Base-by-base conservation (phyloP, 208 protist species). In the Wallacemonas sp. region DNA sequence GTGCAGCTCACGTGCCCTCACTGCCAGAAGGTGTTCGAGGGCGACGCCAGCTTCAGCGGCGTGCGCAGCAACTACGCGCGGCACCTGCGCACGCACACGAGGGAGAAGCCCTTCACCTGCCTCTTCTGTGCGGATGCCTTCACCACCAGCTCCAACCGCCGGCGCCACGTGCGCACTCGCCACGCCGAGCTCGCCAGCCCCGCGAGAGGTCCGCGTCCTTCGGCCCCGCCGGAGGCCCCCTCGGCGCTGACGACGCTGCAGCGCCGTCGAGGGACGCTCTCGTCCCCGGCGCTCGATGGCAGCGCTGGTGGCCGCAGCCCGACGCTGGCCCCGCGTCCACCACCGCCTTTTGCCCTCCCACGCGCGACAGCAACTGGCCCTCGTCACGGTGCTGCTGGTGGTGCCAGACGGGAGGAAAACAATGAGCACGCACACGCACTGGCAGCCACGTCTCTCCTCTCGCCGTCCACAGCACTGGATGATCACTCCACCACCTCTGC, bases 31-130 rank as follows among this genome's bases (percentile, higher is more conserved):
- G 49, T 63, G 39, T 87, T 91, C 50, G 65, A 42, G 5, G 85
- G 89, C 16, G 70, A 87, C 55, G 59, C 68, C 4, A 82, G 70
- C 61, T 71, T 61, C 36, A 91, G 78, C 57, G 84, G 84, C 14
- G 80, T 88, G 28, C 77, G 71, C 46, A 95, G 86, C 69, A 90
- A 93, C 65, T 95, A 84, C 72, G 62, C 64, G 10, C 82, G 90
- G 10, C 90, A 95, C 63, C 71, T 95, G 4, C 78, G 78, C 65
- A 81, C 49, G 7, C 90, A 95, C 77, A 89, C 76, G 28, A 74
- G 76, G 41, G 76, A 86, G 38, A 83, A 84, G 26, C 86, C 90
- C 20, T 87, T 79, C 67, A 32, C 65, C 16, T 95, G 90, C 70
- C 39, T 70, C 26, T 81, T 81, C 67, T 95, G 90, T 57, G 41